Evolutionary conservation across 768 basidiomycete species (phyloP).

Genomic region (Lentinula sp.): DNA sequence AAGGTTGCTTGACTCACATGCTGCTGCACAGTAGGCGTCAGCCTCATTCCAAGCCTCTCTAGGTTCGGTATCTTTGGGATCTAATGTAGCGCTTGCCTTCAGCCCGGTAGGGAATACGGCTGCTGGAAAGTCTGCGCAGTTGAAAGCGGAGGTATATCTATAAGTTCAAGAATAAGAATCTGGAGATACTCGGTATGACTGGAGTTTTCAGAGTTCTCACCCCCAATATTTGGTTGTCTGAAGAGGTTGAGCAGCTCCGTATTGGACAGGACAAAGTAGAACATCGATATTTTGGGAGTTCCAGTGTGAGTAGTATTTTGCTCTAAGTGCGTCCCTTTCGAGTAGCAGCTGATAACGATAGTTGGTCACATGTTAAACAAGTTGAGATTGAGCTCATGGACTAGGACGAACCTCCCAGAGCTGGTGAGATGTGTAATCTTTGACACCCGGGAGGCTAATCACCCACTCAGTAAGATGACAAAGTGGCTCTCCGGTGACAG

Average conservation of each 20-base stretch:
- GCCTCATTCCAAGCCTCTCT: conserved; percentile 11
- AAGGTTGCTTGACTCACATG: conserved; percentile 8
- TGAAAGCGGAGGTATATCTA: conserved; percentile 36
- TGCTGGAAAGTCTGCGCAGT: conserved; percentile 37
- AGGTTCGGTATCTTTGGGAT: conserved; percentile 9
- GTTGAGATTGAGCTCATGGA: too few relatives aligned
- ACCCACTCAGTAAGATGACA: conserved; percentile 24
- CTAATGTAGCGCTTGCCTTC: conserved; percentile 17
- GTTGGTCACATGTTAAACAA: too few relatives aligned
- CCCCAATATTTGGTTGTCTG: conserved; percentile 32
- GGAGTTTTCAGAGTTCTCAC: conserved; percentile 10
- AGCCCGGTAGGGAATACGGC: conserved; percentile 40
- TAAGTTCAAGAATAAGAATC: neutral
- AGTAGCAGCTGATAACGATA: conserved; percentile 17
- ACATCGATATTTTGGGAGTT: conserved; percentile 31
- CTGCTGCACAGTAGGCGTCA: conserved; percentile 7
- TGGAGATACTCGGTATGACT: conserved; percentile 5
- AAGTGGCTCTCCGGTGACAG: neutral
- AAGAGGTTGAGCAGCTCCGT: conserved; percentile 30
- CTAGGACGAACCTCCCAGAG: conserved; percentile 22
- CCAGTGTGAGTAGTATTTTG: conserved; percentile 30
- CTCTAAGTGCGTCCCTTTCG: conserved; percentile 26
- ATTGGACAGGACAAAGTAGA: conserved; percentile 29
- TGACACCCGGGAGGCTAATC: conserved; percentile 19
- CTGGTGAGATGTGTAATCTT: conserved; percentile 16